Evolutionary conservation across 2,329 filamentous ascomycete genomes (phyloP).

Genomic region (Pezicula neosporulosa): DNA sequence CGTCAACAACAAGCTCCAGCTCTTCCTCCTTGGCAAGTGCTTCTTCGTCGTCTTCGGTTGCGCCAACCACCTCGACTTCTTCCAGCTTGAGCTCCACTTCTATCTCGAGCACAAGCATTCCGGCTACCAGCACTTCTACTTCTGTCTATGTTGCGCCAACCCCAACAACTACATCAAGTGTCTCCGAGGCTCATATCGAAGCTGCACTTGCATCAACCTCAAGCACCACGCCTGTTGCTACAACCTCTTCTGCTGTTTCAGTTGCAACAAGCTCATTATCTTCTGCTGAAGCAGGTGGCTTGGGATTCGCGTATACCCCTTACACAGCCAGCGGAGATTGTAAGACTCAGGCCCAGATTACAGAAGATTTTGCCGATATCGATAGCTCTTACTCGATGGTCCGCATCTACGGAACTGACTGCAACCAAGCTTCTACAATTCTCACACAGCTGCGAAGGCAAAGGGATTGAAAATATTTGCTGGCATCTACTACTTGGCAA

Average conservation of each 20-base stretch:
- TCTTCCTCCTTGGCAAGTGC: slow-evolving; percentile 15
- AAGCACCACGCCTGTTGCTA: slow-evolving; percentile 1
- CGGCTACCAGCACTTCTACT: background rate
- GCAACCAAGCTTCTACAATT: slow-evolving; percentile 65
- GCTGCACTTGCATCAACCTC: background rate
- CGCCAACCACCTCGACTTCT: slow-evolving; percentile 2
- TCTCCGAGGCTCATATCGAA: background rate
- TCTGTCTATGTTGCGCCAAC: slow-evolving; percentile 1
- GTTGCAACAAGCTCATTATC: background rate
- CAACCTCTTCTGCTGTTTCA: background rate
- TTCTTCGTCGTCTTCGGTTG: slow-evolving; percentile 5
- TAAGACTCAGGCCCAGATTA: slow-evolving; percentile 62
- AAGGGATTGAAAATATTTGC: slow-evolving; percentile 69
- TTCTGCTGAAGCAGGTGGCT: slow-evolving; percentile 15
- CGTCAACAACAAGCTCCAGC: slow-evolving; percentile 1
- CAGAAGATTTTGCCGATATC: slow-evolving; percentile 57
- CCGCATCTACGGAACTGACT: slow-evolving; percentile 79
- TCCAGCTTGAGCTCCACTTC: too few relatives aligned
- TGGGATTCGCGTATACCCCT: slow-evolving; percentile 55
- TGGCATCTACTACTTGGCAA: slow-evolving; percentile 65
- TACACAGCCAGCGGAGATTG: slow-evolving; percentile 57
- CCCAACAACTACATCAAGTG: background rate
- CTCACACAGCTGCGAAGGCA: slow-evolving; percentile 57
- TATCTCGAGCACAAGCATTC: background rate
- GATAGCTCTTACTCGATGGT: slow-evolving; percentile 55